Conservation (phyloP, 73 alveolate genomes). For the Paramecium pentaurelia region DNA sequence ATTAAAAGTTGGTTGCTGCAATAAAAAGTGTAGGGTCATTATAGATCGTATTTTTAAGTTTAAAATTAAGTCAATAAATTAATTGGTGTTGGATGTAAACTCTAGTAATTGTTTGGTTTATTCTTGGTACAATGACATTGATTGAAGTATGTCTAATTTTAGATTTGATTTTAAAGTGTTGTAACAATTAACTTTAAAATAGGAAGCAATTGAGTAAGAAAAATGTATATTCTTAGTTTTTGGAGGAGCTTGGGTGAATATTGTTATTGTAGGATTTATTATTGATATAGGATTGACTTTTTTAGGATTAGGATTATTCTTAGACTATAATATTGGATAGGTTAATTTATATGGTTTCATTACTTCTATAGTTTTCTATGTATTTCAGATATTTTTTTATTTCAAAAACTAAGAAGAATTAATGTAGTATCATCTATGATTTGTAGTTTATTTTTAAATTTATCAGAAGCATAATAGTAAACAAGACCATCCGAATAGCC, state of each 20-base stretch:
- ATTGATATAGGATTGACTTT: neutral
- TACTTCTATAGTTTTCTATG: neutral
- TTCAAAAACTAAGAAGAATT: neutral
- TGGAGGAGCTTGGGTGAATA: neutral
- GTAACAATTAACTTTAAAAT: neutral
- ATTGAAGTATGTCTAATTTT: neutral
- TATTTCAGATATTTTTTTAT: neutral
- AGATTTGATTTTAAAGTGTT: neutral
- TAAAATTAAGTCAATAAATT: neutral
- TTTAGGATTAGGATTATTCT: neutral
- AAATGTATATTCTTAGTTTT: neutral
- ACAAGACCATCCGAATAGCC: neutral
- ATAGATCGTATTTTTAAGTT: neutral
- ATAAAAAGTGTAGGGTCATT: neutral
- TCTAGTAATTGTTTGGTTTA: neutral
- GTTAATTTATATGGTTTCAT: neutral
- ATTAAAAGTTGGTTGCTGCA: neutral
- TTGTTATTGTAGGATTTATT: neutral
- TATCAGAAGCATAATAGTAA: neutral
- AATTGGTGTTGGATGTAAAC: conserved; percentile 16
- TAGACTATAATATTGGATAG: neutral
- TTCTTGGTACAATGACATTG: neutral
- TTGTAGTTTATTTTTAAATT: neutral
- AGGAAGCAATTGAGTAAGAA: neutral
- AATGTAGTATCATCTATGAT: neutral